phyloP scores from a whole-genome alignment of 148 eudicot genomes.

The Rhododendron mucronatum region DNA sequence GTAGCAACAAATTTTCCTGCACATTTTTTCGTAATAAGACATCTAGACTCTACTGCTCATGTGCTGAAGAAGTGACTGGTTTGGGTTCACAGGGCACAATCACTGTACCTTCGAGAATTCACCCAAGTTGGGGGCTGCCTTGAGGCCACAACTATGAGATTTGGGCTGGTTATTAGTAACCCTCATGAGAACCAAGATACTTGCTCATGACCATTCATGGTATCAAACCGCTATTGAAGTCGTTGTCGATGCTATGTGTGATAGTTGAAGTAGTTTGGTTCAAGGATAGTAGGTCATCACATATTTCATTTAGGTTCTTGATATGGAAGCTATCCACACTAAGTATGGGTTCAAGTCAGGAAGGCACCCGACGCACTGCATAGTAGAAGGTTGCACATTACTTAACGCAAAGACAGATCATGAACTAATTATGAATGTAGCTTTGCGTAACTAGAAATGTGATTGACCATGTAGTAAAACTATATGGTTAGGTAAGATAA shows the following conservation, averaged over 20 bases:
- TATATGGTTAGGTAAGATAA: neutral
- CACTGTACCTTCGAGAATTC: neutral
- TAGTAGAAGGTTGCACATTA: neutral
- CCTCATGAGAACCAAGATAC: neutral
- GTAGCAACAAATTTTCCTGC: neutral
- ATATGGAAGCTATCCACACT: neutral
- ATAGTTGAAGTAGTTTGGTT: neutral
- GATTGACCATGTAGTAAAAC: neutral
- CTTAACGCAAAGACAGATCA: neutral
- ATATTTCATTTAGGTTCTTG: neutral
- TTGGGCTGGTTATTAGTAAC: neutral
- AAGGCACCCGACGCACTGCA: neutral
- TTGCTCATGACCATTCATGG: neutral
- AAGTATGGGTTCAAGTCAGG: neutral
- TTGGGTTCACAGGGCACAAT: neutral
- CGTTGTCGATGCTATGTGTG: neutral
- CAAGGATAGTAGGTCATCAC: neutral
- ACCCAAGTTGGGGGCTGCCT: neutral
- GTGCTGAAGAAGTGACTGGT: neutral
- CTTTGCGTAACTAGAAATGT: neutral
- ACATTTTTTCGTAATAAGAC: neutral
- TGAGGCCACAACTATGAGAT: neutral
- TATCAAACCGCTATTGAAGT: neutral
- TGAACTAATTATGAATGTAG: neutral
- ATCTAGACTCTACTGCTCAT: neutral